These are phyloP conservation scores for Cardiospermum halicacabum DNA, from an alignment of 345 rosid species.

Conservation along the genomic window DNA sequence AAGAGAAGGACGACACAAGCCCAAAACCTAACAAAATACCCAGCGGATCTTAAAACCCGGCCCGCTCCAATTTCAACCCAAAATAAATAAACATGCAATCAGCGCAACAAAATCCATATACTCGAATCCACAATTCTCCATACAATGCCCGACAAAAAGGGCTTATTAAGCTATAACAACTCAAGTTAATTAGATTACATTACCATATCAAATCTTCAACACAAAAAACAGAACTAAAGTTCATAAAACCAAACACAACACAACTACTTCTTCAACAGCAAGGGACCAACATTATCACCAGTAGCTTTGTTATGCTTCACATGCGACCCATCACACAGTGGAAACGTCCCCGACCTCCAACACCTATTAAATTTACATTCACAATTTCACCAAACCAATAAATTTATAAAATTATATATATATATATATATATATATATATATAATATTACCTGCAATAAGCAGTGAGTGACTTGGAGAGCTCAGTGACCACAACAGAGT, in stretches of 20 bases:
- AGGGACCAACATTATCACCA: slow-evolving; percentile 86
- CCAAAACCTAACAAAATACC: too few species aligned
- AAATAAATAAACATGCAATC: too few species aligned
- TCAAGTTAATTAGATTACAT: too few species aligned
- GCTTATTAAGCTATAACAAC: too few species aligned
- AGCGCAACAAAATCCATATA: too few species aligned
- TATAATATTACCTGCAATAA: slow-evolving; percentile 61
- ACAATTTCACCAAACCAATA: not conserved
- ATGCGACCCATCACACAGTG: slow-evolving; percentile 86
- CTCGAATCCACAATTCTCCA: too few species aligned
- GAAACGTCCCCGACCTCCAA: slow-evolving; percentile 93
- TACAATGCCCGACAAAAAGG: too few species aligned
- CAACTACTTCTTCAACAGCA: slow-evolving; percentile 55
- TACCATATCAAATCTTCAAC: not conserved
- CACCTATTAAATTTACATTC: slow-evolving; percentile 36
- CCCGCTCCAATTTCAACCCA: too few species aligned
- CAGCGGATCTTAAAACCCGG: too few species aligned
- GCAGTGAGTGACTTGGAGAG: slow-evolving; percentile 80
- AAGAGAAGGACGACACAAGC: too few species aligned
- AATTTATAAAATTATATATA: not conserved
- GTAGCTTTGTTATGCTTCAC: slow-evolving; percentile 94
- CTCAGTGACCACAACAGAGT: slow-evolving; percentile 63
- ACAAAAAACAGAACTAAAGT: not conserved
- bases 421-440: not conserved
- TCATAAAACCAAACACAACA: not conserved